Base-by-base conservation (phyloP, 2,329 filamentous ascomycete genomes). In the Chaetomiaceae sp. region DNA sequence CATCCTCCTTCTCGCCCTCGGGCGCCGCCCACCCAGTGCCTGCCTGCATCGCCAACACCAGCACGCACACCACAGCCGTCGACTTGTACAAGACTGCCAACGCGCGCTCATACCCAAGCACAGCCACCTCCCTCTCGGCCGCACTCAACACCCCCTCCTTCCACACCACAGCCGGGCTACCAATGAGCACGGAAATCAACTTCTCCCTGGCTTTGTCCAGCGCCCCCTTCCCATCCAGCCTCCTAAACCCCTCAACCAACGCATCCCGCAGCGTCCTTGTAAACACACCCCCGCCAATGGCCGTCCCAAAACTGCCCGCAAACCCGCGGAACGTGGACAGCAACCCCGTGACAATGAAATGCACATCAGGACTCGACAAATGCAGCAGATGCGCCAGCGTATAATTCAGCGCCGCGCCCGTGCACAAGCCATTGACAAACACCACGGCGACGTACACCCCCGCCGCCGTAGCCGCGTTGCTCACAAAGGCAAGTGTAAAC, bases 241-340 rank as follows among this genome's bases (percentile, higher is more conserved):
- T 55, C 4, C 68, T 65, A 59, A 89, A 90, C 0, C 82, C 81
- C 0, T 69, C 62, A n/a, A 75, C 72, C 1, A 92, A 72, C 0
- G 74, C 72, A 2, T 62, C 69, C 42, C 77, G 73, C 29, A 92
- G 69, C 1, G 82, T 74, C 5, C 88, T 79, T 37, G 79, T 76
- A 65, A 91, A 92, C 49, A 88, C 75, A 0, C 89, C 89, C 3
- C 89, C 89, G 2, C 88, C 88, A 44, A 92, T 86, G 0, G 89
- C 83, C 1, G 85, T 87, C 3, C 89, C 89, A 62, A 95, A 94
- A 47, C 83, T 87, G 14, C 88, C 88, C 0, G 88, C 87, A 59
- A 94, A 91, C 5, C 88, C 88, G 4, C 90, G 80, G 69, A 92
- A 92, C 1, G 89, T 95, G 25, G 85, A 82, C 4, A 92, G 71